Evolutionary conservation across 2,329 filamentous ascomycete species (phyloP), one percentile per base, ranked within the genome.

Genomic region (Elsinoe necatrix): DNA sequence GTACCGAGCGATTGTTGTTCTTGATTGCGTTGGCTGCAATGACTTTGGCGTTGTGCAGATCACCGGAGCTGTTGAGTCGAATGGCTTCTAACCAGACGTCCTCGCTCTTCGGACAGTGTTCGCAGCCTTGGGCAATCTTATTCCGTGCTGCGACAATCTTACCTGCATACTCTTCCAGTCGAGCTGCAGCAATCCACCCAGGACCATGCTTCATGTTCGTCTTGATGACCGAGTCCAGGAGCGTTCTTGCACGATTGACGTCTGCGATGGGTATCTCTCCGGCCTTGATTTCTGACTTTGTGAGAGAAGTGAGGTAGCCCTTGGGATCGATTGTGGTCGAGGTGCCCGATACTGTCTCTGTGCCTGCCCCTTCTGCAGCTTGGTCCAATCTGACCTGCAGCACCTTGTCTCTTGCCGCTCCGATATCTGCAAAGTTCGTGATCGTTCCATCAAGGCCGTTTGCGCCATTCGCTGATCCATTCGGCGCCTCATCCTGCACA

Each of bases 31-130:
- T 86, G 7, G 91, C 89, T 5, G 91, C 93, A 62, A 98, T 95
- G 60, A 98, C 84, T 72, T 95, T 97, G 57, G 92, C 91, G 65
- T 97, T 98, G 55, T 89, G 85, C 21, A 85, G 84, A 66, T 95
- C 89, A 60, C 62, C 62, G n/a, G 52, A 52, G 51, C 63, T 62
- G 69, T 96, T 95, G 2, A 98, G 77, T 55, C 91, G 83, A 62
- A 98, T 97, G 56, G 92, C 95, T 70, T 98, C 93, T 39, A 97
- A 75, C 95, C 95, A 98, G 4, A 86, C 88, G 68, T 96, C 93
- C 70, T 96, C 90, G 62, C 86, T 95, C 72, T 92, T 93, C 0
- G 92, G 93, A 64, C 92, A 97, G 64, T 91, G 82, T 62, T 92
- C 84, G 67, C 90, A 95, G 1, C 92, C 95, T 64, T 88, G 82